phyloP scores from a whole-genome alignment of 192 early-diverging fungal species.

The Entomortierella parvispora region DNA sequence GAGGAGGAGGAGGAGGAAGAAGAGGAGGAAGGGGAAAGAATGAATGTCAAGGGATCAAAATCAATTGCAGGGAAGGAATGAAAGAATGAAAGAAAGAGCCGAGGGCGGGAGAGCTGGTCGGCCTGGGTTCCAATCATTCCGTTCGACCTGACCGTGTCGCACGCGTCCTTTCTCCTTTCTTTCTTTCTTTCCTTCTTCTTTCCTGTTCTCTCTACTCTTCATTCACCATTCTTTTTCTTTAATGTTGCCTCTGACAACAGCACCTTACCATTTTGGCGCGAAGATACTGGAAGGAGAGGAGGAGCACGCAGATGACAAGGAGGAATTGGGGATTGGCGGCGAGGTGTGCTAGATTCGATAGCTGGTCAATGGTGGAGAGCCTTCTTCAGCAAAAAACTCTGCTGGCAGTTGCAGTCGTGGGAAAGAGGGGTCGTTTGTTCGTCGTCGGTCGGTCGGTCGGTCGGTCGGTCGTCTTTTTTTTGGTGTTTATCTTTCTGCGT shows the following conservation, averaged over 20 bases:
- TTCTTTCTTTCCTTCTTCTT: conserved; percentile 1
- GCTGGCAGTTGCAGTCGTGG: not conserved
- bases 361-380: conserved; percentile 17
- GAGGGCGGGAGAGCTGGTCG: not conserved
- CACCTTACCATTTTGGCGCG: conserved; percentile 12
- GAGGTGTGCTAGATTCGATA: conserved; percentile 9
- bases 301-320: conserved; percentile 11
- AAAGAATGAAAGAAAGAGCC: not conserved
- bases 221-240: too few species aligned
- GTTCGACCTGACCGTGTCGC: too few species aligned
- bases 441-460: not conserved
- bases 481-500: too few species aligned
- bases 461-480: too few species aligned
- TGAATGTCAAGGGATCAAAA: not conserved
- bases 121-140: not conserved
- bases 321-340: conserved; percentile 15
- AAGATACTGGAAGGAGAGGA: conserved; percentile 4
- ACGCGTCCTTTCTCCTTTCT: not conserved
- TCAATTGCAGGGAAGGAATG: not conserved
- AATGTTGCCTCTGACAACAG: too few species aligned
- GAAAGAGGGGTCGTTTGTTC: not conserved
- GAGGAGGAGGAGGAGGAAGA: not conserved
- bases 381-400: not conserved
- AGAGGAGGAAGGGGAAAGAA: not conserved
- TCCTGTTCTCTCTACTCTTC: too few species aligned